phyloP scores from a whole-genome alignment of 164 flowering plant species.

The Umbellularia californica region DNA sequence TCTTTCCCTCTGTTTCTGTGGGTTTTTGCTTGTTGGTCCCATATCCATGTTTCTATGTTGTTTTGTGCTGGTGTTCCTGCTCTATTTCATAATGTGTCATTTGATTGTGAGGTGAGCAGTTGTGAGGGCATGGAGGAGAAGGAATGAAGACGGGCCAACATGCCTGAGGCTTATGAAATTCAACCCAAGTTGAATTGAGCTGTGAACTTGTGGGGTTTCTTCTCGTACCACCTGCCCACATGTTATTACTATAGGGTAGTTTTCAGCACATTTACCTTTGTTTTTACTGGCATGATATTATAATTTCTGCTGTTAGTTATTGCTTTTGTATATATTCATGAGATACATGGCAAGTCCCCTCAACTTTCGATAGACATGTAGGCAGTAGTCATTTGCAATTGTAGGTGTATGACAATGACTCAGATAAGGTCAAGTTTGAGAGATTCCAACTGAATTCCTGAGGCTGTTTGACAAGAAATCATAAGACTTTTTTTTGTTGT shows the following conservation, averaged over 20 bases:
- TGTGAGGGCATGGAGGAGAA: neutral
- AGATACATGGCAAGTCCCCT: too few relatives aligned
- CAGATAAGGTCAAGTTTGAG: too few relatives aligned
- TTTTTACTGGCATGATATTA: neutral
- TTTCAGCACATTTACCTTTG: neutral
- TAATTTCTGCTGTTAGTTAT: neutral
- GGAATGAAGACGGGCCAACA: neutral
- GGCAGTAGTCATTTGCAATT: too few relatives aligned
- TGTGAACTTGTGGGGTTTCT: neutral
- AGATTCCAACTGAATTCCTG: too few relatives aligned
- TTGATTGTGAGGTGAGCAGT: constrained; percentile 12
- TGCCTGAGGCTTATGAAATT: constrained; percentile 4
- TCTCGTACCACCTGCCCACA: neutral
- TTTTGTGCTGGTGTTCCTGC: constrained; percentile 38
- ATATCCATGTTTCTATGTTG: constrained; percentile 66
- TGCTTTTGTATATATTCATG: neutral
- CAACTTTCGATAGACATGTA: too few relatives aligned
- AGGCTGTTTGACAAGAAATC: too few relatives aligned
- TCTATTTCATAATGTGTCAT: constrained; percentile 56
- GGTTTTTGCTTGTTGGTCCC: constrained; percentile 61
- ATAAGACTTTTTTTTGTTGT: too few relatives aligned
- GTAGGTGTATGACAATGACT: too few relatives aligned
- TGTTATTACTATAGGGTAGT: too few relatives aligned
- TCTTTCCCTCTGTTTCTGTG: constrained; percentile 77
- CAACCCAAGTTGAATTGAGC: constrained; percentile 7